Conservation (phyloP, 495 filamentous ascomycete genomes). For the Hypoxylon cercidicola region DNA sequence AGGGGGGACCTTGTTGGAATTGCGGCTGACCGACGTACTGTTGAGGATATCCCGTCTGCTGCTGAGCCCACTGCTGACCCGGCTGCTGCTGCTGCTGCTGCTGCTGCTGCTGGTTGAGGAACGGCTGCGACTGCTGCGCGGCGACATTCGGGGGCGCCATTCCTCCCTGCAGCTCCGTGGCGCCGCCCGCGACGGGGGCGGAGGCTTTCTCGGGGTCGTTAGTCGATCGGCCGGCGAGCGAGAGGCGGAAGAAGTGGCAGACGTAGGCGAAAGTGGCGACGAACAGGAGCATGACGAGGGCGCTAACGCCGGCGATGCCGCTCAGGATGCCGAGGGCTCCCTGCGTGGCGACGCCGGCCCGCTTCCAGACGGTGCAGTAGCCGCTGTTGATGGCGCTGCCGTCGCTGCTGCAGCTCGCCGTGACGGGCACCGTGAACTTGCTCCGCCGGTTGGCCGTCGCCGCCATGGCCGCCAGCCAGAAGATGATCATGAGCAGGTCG, state of each 20-base stretch:
- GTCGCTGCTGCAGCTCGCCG: constrained; percentile 49
- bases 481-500: constrained; percentile 56
- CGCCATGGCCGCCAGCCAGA: constrained; percentile 61
- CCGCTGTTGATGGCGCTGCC: constrained; percentile 52
- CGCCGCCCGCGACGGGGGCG: constrained; percentile 25
- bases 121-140: constrained; percentile 33
- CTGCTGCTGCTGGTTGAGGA: no score
- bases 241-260: constrained; percentile 53
- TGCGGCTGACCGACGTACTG: constrained; percentile 33
- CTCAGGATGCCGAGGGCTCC: constrained; percentile 48
- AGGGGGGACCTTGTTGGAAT: constrained; percentile 28
- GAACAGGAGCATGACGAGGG: constrained; percentile 57
- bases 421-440: constrained; percentile 48
- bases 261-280: constrained; percentile 56
- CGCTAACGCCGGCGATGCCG: constrained; percentile 56
- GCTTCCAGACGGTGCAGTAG: constrained; percentile 46
- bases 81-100: no score
- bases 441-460: constrained; percentile 53
- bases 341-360: constrained; percentile 39
- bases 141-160: constrained; percentile 44
- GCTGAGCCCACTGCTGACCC: constrained; percentile 41
- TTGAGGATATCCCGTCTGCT: constrained; percentile 40
- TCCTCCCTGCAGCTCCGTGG: constrained; percentile 30
- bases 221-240: constrained; percentile 40
- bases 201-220: constrained; percentile 51